These are phyloP conservation scores for Neopestalotiopsis sp. DNA, from an alignment of 2,329 filamentous ascomycete genomes.

Conservation along the genomic window DNA sequence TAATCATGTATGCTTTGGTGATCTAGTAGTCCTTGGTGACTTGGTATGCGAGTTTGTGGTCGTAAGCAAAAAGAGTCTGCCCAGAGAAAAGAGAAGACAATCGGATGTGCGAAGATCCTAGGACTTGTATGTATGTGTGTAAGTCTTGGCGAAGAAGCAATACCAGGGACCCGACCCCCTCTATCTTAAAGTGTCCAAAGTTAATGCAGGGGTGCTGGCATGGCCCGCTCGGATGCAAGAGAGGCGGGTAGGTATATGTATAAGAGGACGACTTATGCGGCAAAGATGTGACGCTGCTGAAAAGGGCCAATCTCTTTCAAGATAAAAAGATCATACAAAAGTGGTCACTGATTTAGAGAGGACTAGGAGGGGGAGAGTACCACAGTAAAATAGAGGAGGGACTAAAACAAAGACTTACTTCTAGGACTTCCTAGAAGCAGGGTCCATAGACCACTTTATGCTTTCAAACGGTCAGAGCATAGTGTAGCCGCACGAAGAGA, in stretches of 20 bases:
- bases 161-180: not conserved
- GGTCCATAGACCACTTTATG: constrained; percentile 1
- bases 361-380: not conserved
- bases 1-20: not conserved
- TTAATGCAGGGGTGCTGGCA: not conserved
- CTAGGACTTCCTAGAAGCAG: not conserved
- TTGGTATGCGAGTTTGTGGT: not conserved
- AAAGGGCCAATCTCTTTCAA: not conserved
- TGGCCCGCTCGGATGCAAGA: constrained; percentile 13
- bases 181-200: not conserved
- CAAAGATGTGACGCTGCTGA: constrained; percentile 5
- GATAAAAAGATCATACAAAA: not conserved
- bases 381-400: not conserved
- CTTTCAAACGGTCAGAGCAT: not conserved
- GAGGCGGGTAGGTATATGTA: constrained; percentile 4
- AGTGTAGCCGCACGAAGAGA: not conserved
- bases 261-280: not conserved
- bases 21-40: not conserved
- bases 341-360: not conserved
- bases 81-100: not conserved
- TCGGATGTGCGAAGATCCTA: not conserved
- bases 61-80: not conserved
- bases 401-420: not conserved
- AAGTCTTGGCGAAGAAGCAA: constrained; percentile 7
- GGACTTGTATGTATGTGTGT: not conserved